Evolutionary conservation across 2,329 filamentous ascomycete species (phyloP).

Genomic region (Fusarium napiforme): DNA sequence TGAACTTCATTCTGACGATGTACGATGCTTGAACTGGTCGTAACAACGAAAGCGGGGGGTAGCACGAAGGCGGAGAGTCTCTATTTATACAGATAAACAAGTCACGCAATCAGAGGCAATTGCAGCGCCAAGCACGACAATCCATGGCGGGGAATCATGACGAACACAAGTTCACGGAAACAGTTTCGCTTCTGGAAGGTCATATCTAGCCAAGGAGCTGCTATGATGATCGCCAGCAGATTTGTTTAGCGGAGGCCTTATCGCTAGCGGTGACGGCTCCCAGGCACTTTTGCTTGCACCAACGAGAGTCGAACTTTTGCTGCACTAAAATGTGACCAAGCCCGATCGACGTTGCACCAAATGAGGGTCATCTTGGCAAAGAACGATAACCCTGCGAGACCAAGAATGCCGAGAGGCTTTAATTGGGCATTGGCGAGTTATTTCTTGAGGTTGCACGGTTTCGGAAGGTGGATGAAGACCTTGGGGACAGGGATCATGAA

Average conservation of each 20-base stretch:
- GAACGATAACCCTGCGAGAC: slow-evolving; percentile 2
- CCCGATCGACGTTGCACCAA: slow-evolving; percentile 1
- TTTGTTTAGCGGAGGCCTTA: background rate
- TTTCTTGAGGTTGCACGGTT: slow-evolving; percentile 1
- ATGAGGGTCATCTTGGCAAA: background rate
- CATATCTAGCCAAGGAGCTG: background rate
- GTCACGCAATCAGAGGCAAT: background rate
- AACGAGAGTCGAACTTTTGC: background rate
- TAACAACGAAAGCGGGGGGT: too few relatives aligned
- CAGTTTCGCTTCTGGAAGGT: slow-evolving; percentile 32
- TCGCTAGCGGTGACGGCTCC: background rate
- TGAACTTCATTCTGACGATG: slow-evolving; percentile 12
- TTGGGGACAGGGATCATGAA: slow-evolving; percentile 26
- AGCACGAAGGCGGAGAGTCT: accelerated
- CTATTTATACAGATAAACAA: background rate
- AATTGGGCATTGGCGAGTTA: background rate
- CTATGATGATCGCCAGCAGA: background rate
- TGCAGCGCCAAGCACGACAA: background rate
- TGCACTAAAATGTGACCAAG: background rate
- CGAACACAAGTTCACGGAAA: slow-evolving; percentile 2
- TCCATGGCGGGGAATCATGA: background rate
- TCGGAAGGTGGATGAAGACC: slow-evolving; percentile 20
- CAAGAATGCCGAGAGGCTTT: background rate
- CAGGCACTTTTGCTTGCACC: background rate
- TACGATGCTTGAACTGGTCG: too few relatives aligned